Evolutionary conservation across 176 grass and related monocot species (phyloP).

Genomic region (Thalia dealbata): DNA sequence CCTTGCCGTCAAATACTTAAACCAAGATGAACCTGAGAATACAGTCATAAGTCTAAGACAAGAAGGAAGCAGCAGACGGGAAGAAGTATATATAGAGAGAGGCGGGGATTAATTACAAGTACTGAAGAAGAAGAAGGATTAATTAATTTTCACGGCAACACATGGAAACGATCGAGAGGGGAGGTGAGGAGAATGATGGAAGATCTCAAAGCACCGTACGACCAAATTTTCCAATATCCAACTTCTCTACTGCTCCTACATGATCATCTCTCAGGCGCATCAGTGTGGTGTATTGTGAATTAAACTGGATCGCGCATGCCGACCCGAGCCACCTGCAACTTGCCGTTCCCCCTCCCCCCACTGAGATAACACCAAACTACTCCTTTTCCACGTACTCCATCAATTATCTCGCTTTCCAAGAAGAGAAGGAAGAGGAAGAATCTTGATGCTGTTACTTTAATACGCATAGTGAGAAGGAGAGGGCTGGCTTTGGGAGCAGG

Average conservation of each 20-base stretch:
- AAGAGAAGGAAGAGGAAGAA: neutral
- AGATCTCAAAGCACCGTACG: slow-evolving; percentile 35
- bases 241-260: neutral
- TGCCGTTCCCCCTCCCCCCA: slow-evolving; percentile 10
- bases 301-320: slow-evolving; percentile 4
- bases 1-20: too few species aligned
- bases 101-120: neutral
- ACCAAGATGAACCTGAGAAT: too few species aligned
- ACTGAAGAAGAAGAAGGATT: slow-evolving; percentile 23
- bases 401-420: neutral
- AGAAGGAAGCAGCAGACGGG: too few species aligned
- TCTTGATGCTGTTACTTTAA: slow-evolving; percentile 24
- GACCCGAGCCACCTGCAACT: slow-evolving; percentile 5
- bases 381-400: slow-evolving; percentile 16
- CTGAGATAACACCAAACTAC: slow-evolving; percentile 17
- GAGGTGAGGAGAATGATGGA: slow-evolving; percentile 68
- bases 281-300: neutral
- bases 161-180: slow-evolving; percentile 30
- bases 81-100: slow-evolving; percentile 2
- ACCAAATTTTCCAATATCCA: slow-evolving; percentile 3
- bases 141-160: slow-evolving; percentile 35
- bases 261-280: too few species aligned
- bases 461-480: too few species aligned
- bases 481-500: slow-evolving; percentile 63
- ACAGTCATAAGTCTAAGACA: too few species aligned